These are phyloP conservation scores for Austroboletus rostrupii DNA, from an alignment of 1,284 basidiomycete genomes.

Conservation along the genomic window DNA sequence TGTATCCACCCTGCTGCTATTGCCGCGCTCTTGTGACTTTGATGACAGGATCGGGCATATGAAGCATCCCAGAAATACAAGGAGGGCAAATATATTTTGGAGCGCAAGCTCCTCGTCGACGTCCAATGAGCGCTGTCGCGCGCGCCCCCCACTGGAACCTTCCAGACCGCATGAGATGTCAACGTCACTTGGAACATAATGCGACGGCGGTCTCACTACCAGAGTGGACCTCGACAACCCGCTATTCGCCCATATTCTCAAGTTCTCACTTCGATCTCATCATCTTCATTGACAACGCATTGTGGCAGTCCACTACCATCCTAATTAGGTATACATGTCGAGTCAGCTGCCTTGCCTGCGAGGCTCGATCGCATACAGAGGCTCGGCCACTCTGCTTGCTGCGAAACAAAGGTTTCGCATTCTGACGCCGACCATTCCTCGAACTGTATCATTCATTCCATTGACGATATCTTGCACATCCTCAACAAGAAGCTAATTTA, in stretches of 20 bases:
- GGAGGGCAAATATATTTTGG: conserved; percentile 96
- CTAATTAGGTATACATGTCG: conserved; percentile 24
- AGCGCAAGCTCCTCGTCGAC: conserved; percentile 83
- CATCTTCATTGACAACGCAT: conserved; percentile 16
- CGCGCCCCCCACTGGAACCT: conserved; percentile 3
- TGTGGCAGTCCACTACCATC: conserved; percentile 22
- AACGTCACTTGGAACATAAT: conserved; percentile 10
- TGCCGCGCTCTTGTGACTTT: background rate
- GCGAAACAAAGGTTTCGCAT: conserved; percentile 10
- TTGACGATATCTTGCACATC: conserved; percentile 15
- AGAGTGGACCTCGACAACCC: conserved; percentile 16
- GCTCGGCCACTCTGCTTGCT: background rate
- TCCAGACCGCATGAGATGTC: conserved; percentile 6
- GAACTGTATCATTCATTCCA: conserved; percentile 24
- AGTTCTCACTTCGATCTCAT: conserved; percentile 10
- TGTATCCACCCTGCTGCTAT: conserved; percentile 1
- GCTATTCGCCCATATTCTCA: conserved; percentile 9
- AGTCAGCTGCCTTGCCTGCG: conserved; percentile 5
- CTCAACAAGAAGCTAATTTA: conserved; percentile 20
- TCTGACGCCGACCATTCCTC: conserved; percentile 12
- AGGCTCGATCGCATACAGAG: background rate
- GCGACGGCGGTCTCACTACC: conserved; percentile 11
- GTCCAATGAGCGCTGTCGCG: conserved; percentile 49
- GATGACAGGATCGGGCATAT: conserved; percentile 80
- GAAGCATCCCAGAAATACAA: conserved; percentile 94